Conservation (phyloP, 2,329 filamentous ascomycete species). For the Botryosphaeria dothidea region DNA sequence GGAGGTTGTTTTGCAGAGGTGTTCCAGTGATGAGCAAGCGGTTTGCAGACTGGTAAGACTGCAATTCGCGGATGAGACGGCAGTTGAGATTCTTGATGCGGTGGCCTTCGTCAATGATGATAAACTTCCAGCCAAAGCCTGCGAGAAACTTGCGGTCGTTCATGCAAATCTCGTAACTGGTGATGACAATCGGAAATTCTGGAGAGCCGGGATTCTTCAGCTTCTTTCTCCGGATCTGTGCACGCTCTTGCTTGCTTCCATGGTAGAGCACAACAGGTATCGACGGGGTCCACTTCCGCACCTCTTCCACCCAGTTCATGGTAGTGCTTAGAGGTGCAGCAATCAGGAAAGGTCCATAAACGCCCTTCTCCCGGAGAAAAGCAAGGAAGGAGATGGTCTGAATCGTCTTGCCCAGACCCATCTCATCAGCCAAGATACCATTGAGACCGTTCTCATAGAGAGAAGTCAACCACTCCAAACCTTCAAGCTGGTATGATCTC, state of each 20-base stretch:
- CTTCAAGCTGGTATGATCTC: constrained; percentile 92
- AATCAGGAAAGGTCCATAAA: constrained; percentile 87
- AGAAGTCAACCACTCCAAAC: constrained; percentile 85
- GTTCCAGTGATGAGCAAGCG: constrained; percentile 92
- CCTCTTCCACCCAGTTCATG: constrained; percentile 95
- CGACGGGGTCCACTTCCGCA: constrained; percentile 82
- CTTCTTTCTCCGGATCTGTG: constrained; percentile 69
- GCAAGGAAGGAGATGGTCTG: constrained; percentile 89
- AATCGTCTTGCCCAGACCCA: constrained; percentile 91
- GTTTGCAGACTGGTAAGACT: constrained; percentile 87
- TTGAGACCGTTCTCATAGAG: constrained; percentile 88
- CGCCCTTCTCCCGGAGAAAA: constrained; percentile 80
- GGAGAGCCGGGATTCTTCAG: constrained; percentile 69
- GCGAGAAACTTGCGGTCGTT: constrained; percentile 80
- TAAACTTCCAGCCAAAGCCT: constrained; percentile 92
- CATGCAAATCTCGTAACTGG: constrained; percentile 94
- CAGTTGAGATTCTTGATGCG: constrained; percentile 97
- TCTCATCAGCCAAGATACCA: constrained; percentile 89
- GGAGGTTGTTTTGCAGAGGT: constrained; percentile 91
- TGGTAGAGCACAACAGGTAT: constrained; percentile 93
- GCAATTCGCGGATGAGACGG: constrained; percentile 82
- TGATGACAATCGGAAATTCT: constrained; percentile 88
- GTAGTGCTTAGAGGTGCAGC: constrained; percentile 88
- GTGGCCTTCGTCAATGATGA: constrained; percentile 97
- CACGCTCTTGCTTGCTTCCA: constrained; percentile 76